Conservation (phyloP, 352 stramenopile genomes). For the Globisporangium megalacanthum region DNA sequence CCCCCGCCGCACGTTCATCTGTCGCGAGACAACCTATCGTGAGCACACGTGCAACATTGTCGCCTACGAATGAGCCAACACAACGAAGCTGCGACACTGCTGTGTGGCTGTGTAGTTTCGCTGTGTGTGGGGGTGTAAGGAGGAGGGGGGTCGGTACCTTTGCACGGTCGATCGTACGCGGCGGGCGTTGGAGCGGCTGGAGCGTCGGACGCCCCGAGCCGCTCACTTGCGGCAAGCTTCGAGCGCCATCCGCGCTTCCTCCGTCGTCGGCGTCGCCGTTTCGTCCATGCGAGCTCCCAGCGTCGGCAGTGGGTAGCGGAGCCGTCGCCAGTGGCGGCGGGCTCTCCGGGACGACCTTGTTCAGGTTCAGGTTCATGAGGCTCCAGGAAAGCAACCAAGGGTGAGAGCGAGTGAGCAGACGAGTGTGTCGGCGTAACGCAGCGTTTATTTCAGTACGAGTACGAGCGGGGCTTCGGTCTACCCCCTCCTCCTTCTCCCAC, state of each 20-base stretch:
- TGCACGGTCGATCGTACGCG: constrained; percentile 17
- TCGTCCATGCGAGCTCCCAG: not conserved
- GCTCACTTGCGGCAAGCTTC: not conserved
- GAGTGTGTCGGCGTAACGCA: too few species aligned
- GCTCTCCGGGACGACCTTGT: constrained; percentile 12
- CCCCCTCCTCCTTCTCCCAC: not conserved
- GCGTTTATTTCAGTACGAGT: too few species aligned
- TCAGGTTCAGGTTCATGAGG: constrained; percentile 13
- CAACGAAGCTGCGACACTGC: not conserved
- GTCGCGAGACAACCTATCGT: not conserved
- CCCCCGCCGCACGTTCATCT: constrained; percentile 28
- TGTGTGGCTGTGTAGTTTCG: not conserved
- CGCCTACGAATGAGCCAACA: not conserved
- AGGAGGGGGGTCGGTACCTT: constrained; percentile 9
- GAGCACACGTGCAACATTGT: not conserved
- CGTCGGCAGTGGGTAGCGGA: not conserved
- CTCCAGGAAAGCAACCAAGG: not conserved
- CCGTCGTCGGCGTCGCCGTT: not conserved
- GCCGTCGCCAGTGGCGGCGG: not conserved
- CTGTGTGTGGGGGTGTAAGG: too few species aligned
- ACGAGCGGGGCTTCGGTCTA: not conserved
- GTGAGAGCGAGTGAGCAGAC: too few species aligned
- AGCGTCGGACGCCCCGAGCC: not conserved
- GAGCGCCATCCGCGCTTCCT: not conserved
- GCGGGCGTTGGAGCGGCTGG: not conserved